These are phyloP conservation scores for Colletotrichum sojae DNA, from an alignment of 2,329 filamentous ascomycete genomes.

Conservation along the genomic window DNA sequence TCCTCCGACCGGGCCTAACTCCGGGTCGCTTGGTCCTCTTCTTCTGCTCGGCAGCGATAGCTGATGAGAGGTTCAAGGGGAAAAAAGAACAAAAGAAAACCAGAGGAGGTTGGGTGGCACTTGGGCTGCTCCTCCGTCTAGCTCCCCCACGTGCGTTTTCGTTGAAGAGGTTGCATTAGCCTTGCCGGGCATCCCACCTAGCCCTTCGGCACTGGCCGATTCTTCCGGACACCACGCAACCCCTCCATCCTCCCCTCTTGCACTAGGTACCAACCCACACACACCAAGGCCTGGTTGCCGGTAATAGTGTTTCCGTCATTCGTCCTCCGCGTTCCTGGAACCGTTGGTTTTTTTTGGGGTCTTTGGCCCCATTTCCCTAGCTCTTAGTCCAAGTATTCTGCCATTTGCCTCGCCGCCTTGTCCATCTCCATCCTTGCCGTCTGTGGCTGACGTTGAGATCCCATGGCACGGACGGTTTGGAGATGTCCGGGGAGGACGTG, in stretches of 20 bases:
- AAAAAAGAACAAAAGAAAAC: background rate
- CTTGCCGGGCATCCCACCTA: conserved; percentile 29
- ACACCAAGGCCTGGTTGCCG: conserved; percentile 7
- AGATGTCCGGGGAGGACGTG: conserved; percentile 39
- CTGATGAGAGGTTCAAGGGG: no score
- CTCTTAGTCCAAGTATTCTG: background rate
- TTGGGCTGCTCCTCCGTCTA: background rate
- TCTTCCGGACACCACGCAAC: background rate
- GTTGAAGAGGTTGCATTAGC: conserved; percentile 40
- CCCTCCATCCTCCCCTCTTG: background rate
- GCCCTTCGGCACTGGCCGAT: conserved; percentile 32
- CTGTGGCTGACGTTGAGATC: conserved; percentile 36
- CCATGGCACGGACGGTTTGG: conserved; percentile 38
- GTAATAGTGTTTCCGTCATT: background rate
- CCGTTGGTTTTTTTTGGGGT: background rate
- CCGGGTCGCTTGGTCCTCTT: background rate
- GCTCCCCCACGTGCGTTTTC: conserved; percentile 30
- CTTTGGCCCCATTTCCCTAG: background rate
- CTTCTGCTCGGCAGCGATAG: background rate
- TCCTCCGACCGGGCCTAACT: background rate
- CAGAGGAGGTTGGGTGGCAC: conserved; percentile 12
- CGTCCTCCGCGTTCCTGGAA: background rate
- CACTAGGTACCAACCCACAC: no score
- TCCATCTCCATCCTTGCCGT: background rate
- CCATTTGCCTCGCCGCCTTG: background rate